Conservation (phyloP, 352 stramenopile species). For the Globisporangium megalacanthum region DNA sequence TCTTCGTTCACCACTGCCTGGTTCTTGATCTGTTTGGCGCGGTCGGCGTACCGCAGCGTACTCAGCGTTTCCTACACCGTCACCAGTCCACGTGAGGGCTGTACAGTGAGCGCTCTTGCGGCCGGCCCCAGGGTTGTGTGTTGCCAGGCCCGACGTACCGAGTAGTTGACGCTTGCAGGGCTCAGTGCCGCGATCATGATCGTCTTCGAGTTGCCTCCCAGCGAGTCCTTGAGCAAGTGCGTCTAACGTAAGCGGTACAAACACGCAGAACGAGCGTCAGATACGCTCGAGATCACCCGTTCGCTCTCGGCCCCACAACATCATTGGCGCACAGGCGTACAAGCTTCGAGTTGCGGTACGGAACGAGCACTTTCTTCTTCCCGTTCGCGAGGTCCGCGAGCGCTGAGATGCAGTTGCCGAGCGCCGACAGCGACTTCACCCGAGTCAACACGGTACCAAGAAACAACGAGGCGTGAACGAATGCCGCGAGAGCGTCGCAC, state of each 20-base stretch:
- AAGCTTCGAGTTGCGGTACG: constrained; percentile 91
- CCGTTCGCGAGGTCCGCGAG: constrained; percentile 81
- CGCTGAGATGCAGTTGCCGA: constrained; percentile 91
- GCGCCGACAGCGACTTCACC: constrained; percentile 69
- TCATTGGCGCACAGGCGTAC: constrained; percentile 24
- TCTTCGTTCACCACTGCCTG: constrained; percentile 92
- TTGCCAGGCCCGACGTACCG: constrained; percentile 20
- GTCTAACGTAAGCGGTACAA: constrained; percentile 28
- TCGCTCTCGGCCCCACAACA: neutral
- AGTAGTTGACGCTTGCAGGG: constrained; percentile 86
- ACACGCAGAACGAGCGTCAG: neutral
- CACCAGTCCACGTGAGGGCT: neutral
- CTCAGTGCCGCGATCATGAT: constrained; percentile 90
- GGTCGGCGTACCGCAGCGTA: constrained; percentile 88
- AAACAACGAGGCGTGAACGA: neutral
- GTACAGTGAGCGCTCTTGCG: neutral
- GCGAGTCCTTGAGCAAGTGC: constrained; percentile 78
- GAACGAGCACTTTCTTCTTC: constrained; percentile 86
- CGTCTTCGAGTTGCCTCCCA: constrained; percentile 87
- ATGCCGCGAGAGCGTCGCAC: too few relatives aligned
- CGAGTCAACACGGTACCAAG: neutral
- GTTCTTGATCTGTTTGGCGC: constrained; percentile 93
- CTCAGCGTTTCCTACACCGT: constrained; percentile 78
- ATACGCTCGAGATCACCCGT: neutral
- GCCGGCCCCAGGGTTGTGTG: neutral